Evolutionary conservation across 2,329 filamentous ascomycete genomes (phyloP).

Genomic region (Huntiella decipiens): DNA sequence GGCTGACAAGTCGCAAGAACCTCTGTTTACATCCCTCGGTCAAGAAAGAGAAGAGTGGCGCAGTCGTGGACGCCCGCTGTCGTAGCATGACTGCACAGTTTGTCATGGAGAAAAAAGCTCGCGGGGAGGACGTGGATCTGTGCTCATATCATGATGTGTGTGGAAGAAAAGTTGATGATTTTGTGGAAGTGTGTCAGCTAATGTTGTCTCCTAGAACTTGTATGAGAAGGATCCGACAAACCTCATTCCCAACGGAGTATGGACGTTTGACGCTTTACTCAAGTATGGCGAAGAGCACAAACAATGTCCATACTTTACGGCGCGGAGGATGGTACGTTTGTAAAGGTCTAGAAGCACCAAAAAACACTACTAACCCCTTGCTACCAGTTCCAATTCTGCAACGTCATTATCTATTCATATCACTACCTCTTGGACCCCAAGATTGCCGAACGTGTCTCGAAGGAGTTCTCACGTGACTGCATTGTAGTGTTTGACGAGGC

Average conservation of each 20-base stretch:
- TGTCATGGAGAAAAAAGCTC: conserved; percentile 92
- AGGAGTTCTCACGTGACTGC: conserved; percentile 90
- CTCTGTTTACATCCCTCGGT: conserved; percentile 90
- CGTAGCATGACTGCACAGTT: conserved; percentile 91
- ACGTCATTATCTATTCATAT: conserved; percentile 98
- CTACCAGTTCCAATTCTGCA: conserved; percentile 83
- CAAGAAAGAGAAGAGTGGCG: conserved; percentile 87
- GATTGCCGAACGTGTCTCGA: conserved; percentile 87
- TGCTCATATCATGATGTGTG: conserved; percentile 86
- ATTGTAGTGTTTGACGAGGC: conserved; percentile 98
- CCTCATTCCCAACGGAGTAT: conserved; percentile 82
- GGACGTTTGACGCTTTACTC: conserved; percentile 78
- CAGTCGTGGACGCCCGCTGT: conserved; percentile 86
- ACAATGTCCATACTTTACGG: conserved; percentile 94
- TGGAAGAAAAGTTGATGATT: conserved; percentile 2
- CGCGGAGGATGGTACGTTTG: conserved; percentile 61
- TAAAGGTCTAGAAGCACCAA: not conserved
- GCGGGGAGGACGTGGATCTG: conserved; percentile 80
- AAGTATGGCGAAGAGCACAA: conserved; percentile 88
- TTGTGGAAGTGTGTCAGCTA: too few relatives aligned
- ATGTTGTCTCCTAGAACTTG: conserved; percentile 44
- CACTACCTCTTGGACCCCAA: conserved; percentile 96
- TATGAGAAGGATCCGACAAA: conserved; percentile 91
- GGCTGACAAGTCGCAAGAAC: conserved; percentile 91
- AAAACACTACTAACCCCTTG: not conserved